Evolutionary conservation across 345 rosid genomes (phyloP).

Genomic region (Barbarea vulgaris): DNA sequence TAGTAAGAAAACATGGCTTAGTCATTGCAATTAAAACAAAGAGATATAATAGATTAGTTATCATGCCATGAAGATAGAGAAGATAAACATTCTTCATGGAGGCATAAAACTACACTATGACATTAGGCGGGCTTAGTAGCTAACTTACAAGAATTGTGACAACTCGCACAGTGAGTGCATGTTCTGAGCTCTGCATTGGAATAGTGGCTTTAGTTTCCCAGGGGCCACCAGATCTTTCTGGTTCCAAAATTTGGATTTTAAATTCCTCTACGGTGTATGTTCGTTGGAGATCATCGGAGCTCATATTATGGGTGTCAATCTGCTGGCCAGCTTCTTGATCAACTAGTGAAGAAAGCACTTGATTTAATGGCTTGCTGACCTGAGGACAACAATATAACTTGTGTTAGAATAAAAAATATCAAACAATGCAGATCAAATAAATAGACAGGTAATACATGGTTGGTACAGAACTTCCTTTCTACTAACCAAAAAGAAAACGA

Average conservation of each 20-base stretch:
- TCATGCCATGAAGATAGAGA: slow-evolving; percentile 18
- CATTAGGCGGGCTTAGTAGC: slow-evolving; percentile 20
- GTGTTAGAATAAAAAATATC: neutral
- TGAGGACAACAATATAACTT: slow-evolving; percentile 35
- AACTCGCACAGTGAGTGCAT: slow-evolving; percentile 91
- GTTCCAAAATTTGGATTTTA: slow-evolving; percentile 91
- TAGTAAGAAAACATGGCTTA: slow-evolving; percentile 23
- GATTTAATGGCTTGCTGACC: slow-evolving; percentile 89
- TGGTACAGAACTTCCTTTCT: slow-evolving; percentile 15
- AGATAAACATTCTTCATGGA: slow-evolving; percentile 4
- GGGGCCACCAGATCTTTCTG: slow-evolving; percentile 80
- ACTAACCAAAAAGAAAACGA: neutral
- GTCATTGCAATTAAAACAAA: slow-evolving; percentile 17
- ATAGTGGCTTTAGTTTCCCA: slow-evolving; percentile 96
- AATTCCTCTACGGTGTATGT: slow-evolving; percentile 85
- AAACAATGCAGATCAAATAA: neutral
- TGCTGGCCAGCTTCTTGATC: slow-evolving; percentile 97
- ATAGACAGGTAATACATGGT: slow-evolving; percentile 4
- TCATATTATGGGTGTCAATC: slow-evolving; percentile 75
- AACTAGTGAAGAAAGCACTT: slow-evolving; percentile 86
- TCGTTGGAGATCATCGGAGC: slow-evolving; percentile 72
- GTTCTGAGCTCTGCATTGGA: slow-evolving; percentile 94
- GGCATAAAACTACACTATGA: slow-evolving; percentile 30
- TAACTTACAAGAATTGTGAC: slow-evolving; percentile 84
- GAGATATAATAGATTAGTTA: slow-evolving; percentile 16